These are phyloP conservation scores for Neurospora sp. DNA, from an alignment of 2,329 filamentous ascomycete genomes.

Conservation along the genomic window DNA sequence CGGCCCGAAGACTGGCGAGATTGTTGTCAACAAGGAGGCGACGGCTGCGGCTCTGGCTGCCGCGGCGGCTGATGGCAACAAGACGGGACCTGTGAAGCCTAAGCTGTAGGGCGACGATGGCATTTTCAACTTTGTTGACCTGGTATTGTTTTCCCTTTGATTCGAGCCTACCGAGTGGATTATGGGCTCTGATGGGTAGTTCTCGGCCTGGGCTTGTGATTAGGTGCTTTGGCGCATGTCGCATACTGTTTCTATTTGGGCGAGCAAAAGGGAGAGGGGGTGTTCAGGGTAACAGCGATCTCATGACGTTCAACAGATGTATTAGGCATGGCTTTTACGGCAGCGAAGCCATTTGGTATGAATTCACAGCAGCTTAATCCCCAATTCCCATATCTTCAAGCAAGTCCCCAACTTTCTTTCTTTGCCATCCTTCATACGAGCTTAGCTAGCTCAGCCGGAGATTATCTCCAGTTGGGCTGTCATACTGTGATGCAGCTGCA, in stretches of 20 bases:
- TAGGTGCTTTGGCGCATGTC: background rate
- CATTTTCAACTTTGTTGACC: background rate
- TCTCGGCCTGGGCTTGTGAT: background rate
- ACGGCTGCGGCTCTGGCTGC: conserved; percentile 45
- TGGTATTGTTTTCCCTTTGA: background rate
- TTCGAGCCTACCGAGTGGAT: background rate
- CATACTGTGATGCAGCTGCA: background rate
- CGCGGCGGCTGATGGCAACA: conserved; percentile 19
- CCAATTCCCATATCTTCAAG: background rate
- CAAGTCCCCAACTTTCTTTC: background rate
- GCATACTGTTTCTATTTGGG: background rate
- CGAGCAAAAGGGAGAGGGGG: background rate
- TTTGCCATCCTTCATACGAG: background rate
- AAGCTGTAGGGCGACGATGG: conserved; percentile 12
- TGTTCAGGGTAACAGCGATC: background rate
- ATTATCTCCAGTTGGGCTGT: background rate
- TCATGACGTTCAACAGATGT: background rate
- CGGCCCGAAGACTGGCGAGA: conserved; percentile 62
- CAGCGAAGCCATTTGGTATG: background rate
- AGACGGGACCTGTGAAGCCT: conserved; percentile 19
- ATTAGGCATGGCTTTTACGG: background rate
- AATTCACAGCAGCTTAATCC: background rate
- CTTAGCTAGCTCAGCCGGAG: background rate
- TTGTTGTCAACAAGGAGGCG: conserved; percentile 79
- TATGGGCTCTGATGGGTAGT: background rate